A percentile compares a stretch with the other conserved stretches of the same genome.
phyloP scores from a whole-genome alignment of 2,329 filamentous ascomycete genomes.

The Fusarium oligoseptatum region DNA sequence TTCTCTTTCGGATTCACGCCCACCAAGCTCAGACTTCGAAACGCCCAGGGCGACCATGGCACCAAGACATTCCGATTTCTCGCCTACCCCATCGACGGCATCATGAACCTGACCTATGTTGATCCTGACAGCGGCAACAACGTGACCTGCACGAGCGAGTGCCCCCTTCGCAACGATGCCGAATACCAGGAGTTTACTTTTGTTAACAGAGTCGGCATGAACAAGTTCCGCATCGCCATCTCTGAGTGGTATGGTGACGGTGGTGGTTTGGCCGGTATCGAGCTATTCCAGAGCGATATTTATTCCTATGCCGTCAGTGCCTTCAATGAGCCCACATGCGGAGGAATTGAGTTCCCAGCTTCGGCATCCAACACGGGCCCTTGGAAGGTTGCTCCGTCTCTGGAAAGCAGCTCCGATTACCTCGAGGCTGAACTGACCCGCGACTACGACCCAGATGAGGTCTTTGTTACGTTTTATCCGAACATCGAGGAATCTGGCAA shows the following conservation, averaged over 20 bases:
- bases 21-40: constrained; percentile 88
- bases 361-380: constrained; percentile 77
- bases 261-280: constrained; percentile 86
- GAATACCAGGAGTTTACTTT: constrained; percentile 92
- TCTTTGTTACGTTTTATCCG: constrained; percentile 82
- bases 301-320: constrained; percentile 85
- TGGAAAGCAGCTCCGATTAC: constrained; percentile 80
- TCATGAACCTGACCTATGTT: constrained; percentile 95
- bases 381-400: constrained; percentile 79
- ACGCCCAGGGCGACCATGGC: constrained; percentile 87
- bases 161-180: constrained; percentile 82
- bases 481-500: constrained; percentile 91
- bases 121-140: constrained; percentile 79
- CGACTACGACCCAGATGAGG: constrained; percentile 68
- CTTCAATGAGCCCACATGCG: constrained; percentile 91
- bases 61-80: constrained; percentile 91
- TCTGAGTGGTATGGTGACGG: constrained; percentile 88
- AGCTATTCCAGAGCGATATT: constrained; percentile 88
- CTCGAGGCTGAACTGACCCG: constrained; percentile 75
- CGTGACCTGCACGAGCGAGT: constrained; percentile 81
- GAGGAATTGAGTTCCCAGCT: constrained; percentile 71
- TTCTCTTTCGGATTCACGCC: constrained; percentile 90
- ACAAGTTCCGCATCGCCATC: constrained; percentile 86
- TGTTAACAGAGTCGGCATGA: constrained; percentile 90
- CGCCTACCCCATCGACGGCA: constrained; percentile 86